A percentile compares a stretch with the other conserved stretches of the same genome.
Conservation (phyloP, 352 stramenopile species). For the Phytopythium oedochilum region DNA sequence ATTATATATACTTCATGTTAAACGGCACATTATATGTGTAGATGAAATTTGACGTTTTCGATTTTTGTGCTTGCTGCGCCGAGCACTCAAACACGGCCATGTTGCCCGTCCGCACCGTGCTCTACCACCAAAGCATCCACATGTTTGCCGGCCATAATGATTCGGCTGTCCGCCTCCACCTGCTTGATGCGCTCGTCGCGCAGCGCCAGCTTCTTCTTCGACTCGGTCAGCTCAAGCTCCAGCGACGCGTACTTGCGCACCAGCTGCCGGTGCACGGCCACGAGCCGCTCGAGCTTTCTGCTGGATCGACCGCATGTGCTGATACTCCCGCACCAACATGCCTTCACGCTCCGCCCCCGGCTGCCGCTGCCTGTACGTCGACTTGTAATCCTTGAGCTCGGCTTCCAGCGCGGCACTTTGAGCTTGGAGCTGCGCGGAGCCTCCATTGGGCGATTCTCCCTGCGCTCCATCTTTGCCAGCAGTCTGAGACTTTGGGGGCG, state of each 20-base stretch:
- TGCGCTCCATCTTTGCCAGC: constrained; percentile 3
- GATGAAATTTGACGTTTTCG: too few species aligned
- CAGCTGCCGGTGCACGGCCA: constrained; percentile 87
- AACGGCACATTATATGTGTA: too few species aligned
- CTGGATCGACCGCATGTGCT: constrained; percentile 88
- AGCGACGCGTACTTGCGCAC: constrained; percentile 89
- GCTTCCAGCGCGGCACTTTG: constrained; percentile 52
- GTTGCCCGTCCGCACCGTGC: too few species aligned
- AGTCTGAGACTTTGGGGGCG: not conserved
- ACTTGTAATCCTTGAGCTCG: constrained; percentile 65
- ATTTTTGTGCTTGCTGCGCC: too few species aligned
- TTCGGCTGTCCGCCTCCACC: constrained; percentile 86
- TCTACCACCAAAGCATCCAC: too few species aligned
- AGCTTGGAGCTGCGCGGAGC: constrained; percentile 30
- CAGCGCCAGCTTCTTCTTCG: constrained; percentile 86
- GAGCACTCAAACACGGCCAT: too few species aligned
- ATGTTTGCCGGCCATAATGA: constrained; percentile 85
- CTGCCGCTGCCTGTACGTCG: constrained; percentile 58
- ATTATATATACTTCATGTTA: too few species aligned
- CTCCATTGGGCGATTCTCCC: constrained; percentile 19
- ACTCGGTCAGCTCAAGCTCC: constrained; percentile 84
- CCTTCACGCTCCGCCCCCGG: constrained; percentile 48
- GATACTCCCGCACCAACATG: constrained; percentile 73
- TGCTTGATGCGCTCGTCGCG: constrained; percentile 89
- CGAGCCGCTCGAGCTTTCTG: constrained; percentile 89